Evolutionary conservation across 495 filamentous ascomycete species (phyloP).

Genomic region (Tuber aestivum): DNA sequence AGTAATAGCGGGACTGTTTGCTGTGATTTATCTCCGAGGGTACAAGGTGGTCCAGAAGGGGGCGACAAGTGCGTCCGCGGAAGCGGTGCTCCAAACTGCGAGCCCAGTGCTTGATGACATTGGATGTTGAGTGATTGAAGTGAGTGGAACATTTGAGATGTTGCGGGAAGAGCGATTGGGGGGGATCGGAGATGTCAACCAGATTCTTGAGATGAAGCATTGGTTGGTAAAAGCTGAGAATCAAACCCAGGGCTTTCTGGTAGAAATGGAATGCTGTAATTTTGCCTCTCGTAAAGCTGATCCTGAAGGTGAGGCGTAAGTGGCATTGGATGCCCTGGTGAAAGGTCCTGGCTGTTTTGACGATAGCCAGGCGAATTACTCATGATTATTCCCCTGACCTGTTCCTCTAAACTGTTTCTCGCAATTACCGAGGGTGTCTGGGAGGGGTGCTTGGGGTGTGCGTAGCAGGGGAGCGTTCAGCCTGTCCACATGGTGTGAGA

Average conservation of each 20-base stretch:
- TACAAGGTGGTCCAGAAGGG: neutral
- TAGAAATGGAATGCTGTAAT: neutral
- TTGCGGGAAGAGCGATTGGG: neutral
- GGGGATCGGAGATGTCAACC: neutral
- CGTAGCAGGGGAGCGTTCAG: neutral
- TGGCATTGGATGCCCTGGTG: neutral
- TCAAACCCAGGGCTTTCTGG: neutral
- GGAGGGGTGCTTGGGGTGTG: neutral
- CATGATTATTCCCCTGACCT: constrained; percentile 25
- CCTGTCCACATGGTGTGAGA: neutral
- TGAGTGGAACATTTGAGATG: neutral
- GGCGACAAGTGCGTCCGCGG: neutral
- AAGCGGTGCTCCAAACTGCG: neutral
- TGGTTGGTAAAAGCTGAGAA: neutral
- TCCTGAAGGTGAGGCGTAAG: neutral
- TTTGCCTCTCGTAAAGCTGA: neutral
- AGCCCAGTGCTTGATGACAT: neutral
- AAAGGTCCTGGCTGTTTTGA: neutral
- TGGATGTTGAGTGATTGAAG: neutral
- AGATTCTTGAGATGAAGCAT: neutral
- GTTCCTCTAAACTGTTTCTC: constrained; percentile 17
- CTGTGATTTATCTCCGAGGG: neutral
- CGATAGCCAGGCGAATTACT: neutral
- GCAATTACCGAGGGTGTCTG: neutral
- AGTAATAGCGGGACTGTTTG: neutral